A percentile compares a stretch with the other conserved stretches of the same genome.
These are phyloP conservation scores for sunflower (Helianthus annuus) DNA, from an alignment of 129 eudicot species.

Conservation along the genomic window DNA sequence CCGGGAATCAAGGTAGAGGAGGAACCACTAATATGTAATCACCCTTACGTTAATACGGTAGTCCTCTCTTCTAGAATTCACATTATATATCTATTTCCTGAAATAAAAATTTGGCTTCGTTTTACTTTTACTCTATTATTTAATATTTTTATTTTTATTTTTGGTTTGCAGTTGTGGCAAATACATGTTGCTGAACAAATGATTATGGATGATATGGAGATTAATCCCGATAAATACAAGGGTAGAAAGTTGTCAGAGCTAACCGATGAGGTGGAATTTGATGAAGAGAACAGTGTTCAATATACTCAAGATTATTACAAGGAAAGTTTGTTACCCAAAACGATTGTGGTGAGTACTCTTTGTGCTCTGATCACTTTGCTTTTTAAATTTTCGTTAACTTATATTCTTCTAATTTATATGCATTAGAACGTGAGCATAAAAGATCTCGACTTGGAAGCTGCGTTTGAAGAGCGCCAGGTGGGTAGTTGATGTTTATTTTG, in stretches of 20 bases:
- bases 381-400: constrained; percentile 8
- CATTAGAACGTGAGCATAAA: constrained; percentile 73
- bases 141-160: background rate
- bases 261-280: constrained; percentile 83
- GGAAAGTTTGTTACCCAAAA: constrained; percentile 56
- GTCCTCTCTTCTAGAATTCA: constrained; percentile 1
- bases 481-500: background rate
- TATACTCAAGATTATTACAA: constrained; percentile 61
- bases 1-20: constrained; percentile 78
- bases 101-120: background rate
- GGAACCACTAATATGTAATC: constrained; percentile 82
- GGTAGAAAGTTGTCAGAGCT: constrained; percentile 73
- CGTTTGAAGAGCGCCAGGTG: constrained; percentile 96
- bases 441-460: constrained; percentile 94
- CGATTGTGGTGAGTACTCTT: constrained; percentile 55
- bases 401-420: background rate
- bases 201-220: constrained; percentile 89
- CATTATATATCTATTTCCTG: too few species aligned
- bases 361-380: background rate
- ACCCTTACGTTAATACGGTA: constrained; percentile 97
- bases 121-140: background rate
- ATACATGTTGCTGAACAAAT: constrained; percentile 91
- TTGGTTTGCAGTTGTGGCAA: constrained; percentile 80
- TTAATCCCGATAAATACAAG: constrained; percentile 78
- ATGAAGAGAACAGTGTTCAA: constrained; percentile 73